phyloP scores from a whole-genome alignment of 1,284 basidiomycete genomes.

The Cutaneotrichosporon daszewskae region DNA sequence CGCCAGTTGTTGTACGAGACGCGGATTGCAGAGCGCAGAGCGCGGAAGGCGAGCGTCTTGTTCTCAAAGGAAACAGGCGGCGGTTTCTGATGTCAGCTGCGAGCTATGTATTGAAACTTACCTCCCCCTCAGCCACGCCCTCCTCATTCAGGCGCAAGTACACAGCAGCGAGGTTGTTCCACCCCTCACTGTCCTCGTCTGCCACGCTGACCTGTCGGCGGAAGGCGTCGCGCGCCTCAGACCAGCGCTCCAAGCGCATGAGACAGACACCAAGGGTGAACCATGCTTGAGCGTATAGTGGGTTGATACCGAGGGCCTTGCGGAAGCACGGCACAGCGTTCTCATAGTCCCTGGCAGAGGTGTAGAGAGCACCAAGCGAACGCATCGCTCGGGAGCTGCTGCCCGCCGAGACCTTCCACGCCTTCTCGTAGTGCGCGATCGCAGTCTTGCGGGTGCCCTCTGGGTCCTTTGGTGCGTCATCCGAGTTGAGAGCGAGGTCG shows the following conservation, averaged over 20 bases:
- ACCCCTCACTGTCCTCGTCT: slow-evolving; percentile 94
- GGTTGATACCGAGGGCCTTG: slow-evolving; percentile 78
- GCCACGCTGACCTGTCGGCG: slow-evolving; percentile 80
- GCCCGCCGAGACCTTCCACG: slow-evolving; percentile 73
- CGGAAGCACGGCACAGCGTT: slow-evolving; percentile 64
- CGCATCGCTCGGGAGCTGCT: slow-evolving; percentile 86
- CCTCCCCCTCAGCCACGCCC: slow-evolving; percentile 26
- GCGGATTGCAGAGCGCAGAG: slow-evolving; percentile 82
- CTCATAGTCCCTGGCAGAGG: slow-evolving; percentile 60
- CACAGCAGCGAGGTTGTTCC: slow-evolving; percentile 95
- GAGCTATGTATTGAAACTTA: too few species aligned
- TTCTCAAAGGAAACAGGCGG: slow-evolving; percentile 51
- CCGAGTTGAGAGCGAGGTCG: slow-evolving; percentile 67
- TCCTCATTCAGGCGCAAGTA: slow-evolving; percentile 72
- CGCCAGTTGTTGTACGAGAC: slow-evolving; percentile 87
- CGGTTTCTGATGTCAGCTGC: slow-evolving; percentile 9
- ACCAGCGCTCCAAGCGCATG: slow-evolving; percentile 75
- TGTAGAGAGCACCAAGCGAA: slow-evolving; percentile 78
- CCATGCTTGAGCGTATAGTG: slow-evolving; percentile 81
- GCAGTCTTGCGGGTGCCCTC: slow-evolving; percentile 39
- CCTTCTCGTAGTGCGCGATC: slow-evolving; percentile 71
- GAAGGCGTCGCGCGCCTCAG: slow-evolving; percentile 76
- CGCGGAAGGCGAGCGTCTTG: slow-evolving; percentile 87
- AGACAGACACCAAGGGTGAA: slow-evolving; percentile 90
- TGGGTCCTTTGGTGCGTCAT: slow-evolving; percentile 28